Evolutionary conservation across 148 eudicot genomes (phyloP).

Genomic region (Salicornia ramosissima): DNA sequence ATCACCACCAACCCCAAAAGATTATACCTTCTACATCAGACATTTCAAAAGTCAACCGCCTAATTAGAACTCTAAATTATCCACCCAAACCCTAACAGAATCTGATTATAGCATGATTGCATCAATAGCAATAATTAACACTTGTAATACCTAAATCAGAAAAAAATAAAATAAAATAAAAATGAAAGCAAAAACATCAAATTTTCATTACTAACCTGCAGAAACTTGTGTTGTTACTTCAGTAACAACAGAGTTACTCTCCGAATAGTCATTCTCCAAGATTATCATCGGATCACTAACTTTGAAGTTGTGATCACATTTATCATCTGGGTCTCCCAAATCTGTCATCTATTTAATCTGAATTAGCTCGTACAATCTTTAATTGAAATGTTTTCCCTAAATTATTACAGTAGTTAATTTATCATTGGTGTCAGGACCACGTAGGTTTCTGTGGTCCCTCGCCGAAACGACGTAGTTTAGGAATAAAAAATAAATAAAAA

Average conservation of each 20-base stretch:
- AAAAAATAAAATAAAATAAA: neutral
- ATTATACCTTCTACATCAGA: neutral
- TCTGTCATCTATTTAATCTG: conserved; percentile 17
- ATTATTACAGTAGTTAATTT: no score
- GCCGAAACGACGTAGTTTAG: no score
- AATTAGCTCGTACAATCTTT: no score
- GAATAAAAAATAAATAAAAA: no score
- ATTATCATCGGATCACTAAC: conserved; percentile 27
- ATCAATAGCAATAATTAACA: conserved; percentile 4
- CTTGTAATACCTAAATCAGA: neutral
- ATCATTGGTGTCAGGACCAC: no score
- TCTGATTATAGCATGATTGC: neutral
- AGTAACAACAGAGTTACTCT: conserved; percentile 19
- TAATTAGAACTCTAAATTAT: neutral
- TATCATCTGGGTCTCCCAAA: conserved; percentile 33
- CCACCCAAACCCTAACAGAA: neutral
- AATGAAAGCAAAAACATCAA: neutral
- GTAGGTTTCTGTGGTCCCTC: no score
- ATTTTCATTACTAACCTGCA: conserved; percentile 31
- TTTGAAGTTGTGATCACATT: conserved; percentile 20
- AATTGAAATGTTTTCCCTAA: no score
- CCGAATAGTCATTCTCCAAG: conserved; percentile 13
- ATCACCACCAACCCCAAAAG: no score
- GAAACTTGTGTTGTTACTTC: conserved; percentile 18
- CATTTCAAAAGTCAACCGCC: conserved; percentile 14